Percentiles rank a stretch among this genome's conserved stretches.
These are phyloP conservation scores for Paecilomyces fulvus DNA, from an alignment of 2,329 filamentous ascomycete species.

Conservation along the genomic window DNA sequence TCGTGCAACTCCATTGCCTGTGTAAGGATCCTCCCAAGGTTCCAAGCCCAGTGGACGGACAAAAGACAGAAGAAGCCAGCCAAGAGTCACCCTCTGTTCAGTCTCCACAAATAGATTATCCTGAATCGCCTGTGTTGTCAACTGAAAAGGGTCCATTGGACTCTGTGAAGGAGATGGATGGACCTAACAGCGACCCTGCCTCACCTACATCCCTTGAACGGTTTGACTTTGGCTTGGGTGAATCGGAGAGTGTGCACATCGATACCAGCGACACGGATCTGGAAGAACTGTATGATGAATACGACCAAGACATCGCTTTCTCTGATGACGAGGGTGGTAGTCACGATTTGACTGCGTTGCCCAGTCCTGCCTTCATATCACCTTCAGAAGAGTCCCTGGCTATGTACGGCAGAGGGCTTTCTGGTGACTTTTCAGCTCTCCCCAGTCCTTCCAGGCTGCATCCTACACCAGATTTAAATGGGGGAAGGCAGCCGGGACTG, in stretches of 20 bases:
- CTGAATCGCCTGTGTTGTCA: neutral
- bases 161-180: neutral
- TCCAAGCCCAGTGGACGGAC: neutral
- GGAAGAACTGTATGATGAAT: slow-evolving; percentile 4
- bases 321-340: neutral
- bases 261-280: slow-evolving; percentile 11
- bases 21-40: neutral
- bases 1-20: slow-evolving; percentile 6
- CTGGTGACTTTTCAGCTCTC: neutral
- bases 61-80: neutral
- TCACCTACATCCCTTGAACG: slow-evolving; percentile 4
- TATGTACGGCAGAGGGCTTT: neutral
- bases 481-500: too few relatives aligned
- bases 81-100: neutral
- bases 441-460: neutral
- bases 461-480: too few relatives aligned
- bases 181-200: neutral
- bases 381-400: neutral
- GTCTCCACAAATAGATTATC: neutral
- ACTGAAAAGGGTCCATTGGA: neutral
- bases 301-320: slow-evolving; percentile 2
- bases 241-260: slow-evolving; percentile 3
- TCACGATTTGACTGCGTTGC: neutral
- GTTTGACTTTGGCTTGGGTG: slow-evolving; percentile 5
- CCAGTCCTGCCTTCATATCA: neutral